phyloP scores from a whole-genome alignment of 2,329 filamentous ascomycete genomes.

The Hypoxylon sp. region DNA sequence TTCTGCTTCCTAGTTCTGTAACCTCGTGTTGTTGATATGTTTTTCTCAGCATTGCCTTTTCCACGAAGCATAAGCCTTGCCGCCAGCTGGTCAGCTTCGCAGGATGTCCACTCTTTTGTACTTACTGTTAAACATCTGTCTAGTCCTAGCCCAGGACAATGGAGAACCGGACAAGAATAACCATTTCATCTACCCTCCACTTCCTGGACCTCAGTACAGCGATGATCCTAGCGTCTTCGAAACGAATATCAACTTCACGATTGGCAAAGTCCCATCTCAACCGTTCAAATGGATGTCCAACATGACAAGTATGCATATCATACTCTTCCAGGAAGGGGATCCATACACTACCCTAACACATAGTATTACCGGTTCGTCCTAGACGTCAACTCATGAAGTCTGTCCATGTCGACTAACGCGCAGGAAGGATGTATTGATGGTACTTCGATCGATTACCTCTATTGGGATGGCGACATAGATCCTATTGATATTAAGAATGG shows the following conservation, averaged over 20 bases:
- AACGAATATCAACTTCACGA: conserved; percentile 25
- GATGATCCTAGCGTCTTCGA: conserved; percentile 36
- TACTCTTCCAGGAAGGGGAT: conserved; percentile 28
- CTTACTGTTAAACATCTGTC: conserved; percentile 10
- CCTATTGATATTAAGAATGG: conserved; percentile 37
- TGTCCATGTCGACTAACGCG: conserved; percentile 7
- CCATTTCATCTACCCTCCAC: conserved; percentile 37
- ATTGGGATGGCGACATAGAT: conserved; percentile 40
- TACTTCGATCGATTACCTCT: conserved; percentile 13
- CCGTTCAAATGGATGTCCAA: conserved; percentile 40
- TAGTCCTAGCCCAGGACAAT: conserved; percentile 38
- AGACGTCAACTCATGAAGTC: neutral
- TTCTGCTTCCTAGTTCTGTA: neutral
- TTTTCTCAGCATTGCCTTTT: conserved; percentile 9
- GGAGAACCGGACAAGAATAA: conserved; percentile 31
- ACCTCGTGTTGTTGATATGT: conserved; percentile 9
- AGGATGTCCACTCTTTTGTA: conserved; percentile 24
- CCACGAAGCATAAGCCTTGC: conserved; percentile 4
- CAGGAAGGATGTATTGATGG: conserved; percentile 20
- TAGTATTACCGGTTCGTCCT: conserved; percentile 21
- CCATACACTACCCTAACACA: conserved; percentile 16
- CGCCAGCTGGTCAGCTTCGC: conserved; percentile 9
- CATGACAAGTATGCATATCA: conserved; percentile 27
- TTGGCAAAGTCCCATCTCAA: conserved; percentile 23
- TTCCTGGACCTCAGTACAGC: conserved; percentile 28